Percentiles rank a stretch among this genome's conserved stretches.
phyloP scores from a whole-genome alignment of 768 basidiomycete species.

The Auricularia sp. region DNA sequence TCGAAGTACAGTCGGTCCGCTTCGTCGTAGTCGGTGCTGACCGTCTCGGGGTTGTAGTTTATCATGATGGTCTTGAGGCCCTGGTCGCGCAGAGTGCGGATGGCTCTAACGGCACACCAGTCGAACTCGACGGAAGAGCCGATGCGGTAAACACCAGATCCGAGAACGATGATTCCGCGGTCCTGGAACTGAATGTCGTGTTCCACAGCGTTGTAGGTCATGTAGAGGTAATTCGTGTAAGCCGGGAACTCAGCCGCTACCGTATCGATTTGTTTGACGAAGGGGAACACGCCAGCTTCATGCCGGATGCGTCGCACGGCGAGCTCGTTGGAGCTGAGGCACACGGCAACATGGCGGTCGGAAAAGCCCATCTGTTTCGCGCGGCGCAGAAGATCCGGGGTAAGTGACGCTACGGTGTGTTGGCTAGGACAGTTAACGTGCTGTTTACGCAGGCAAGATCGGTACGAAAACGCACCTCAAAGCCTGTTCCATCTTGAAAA shows the following conservation, averaged over 20 bases:
- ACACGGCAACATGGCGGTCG: constrained; percentile 76
- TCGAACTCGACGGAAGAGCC: constrained; percentile 99
- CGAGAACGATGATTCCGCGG: constrained; percentile 91
- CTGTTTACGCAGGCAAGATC: neutral
- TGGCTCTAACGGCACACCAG: constrained; percentile 98
- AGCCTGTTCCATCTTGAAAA: constrained; percentile 68
- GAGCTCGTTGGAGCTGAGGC: constrained; percentile 83
- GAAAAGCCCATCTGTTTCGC: constrained; percentile 96
- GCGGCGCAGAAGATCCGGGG: constrained; percentile 53
- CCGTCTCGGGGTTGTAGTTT: constrained; percentile 99
- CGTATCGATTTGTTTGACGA: constrained; percentile 98
- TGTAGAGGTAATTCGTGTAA: constrained; percentile 97
- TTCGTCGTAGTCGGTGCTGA: constrained; percentile 98
- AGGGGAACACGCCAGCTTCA: constrained; percentile 73
- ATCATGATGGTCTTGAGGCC: constrained; percentile 96
- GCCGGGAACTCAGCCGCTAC: constrained; percentile 99
- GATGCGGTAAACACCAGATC: constrained; percentile 97
- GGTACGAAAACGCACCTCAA: constrained; percentile 47
- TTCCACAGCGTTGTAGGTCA: constrained; percentile 92
- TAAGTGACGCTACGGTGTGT: constrained; percentile 54
- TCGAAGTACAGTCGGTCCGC: constrained; percentile 98
- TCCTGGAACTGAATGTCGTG: constrained; percentile 87
- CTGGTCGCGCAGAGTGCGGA: constrained; percentile 89
- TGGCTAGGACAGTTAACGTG: constrained; percentile 29
- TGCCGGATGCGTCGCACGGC: constrained; percentile 85